phyloP scores from a whole-genome alignment of 441 rosid genomes.

The Raphanus hybrid region DNA sequence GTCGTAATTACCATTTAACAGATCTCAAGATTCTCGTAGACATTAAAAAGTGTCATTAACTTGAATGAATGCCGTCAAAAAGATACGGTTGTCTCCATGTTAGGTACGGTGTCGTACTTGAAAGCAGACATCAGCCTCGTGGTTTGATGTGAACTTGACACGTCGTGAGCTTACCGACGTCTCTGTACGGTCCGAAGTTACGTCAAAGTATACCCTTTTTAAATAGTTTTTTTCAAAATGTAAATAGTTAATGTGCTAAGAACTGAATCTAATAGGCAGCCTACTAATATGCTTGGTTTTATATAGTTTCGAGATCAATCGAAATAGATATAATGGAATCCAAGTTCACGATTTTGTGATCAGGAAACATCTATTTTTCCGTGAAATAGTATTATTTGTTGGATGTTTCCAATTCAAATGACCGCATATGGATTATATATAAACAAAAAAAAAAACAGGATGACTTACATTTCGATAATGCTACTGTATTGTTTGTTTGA shows the following conservation, averaged over 20 bases:
- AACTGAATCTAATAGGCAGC: conserved; percentile 21
- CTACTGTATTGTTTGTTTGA: neutral
- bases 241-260: conserved; percentile 21
- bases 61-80: conserved; percentile 25
- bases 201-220: conserved; percentile 28
- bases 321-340: conserved; percentile 33
- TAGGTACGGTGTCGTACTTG: conserved; percentile 47
- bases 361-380: neutral
- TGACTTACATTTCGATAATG: neutral
- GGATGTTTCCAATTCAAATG: neutral
- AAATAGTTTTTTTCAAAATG: neutral
- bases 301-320: conserved; percentile 22
- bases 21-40: conserved; percentile 27
- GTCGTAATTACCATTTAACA: conserved; percentile 15
- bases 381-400: neutral
- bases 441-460: neutral
- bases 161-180: conserved; percentile 28
- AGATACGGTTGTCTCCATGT: conserved; percentile 45
- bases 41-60: conserved; percentile 36
- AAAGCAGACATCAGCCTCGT: conserved; percentile 39
- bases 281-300: conserved; percentile 20
- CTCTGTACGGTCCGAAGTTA: conserved; percentile 36
- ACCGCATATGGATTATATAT: neutral
- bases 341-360: conserved; percentile 34
- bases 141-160: conserved; percentile 33